Percentiles rank a stretch among this genome's conserved stretches.
Conservation (phyloP, 495 filamentous ascomycete species). For the Penicillium salamii region DNA sequence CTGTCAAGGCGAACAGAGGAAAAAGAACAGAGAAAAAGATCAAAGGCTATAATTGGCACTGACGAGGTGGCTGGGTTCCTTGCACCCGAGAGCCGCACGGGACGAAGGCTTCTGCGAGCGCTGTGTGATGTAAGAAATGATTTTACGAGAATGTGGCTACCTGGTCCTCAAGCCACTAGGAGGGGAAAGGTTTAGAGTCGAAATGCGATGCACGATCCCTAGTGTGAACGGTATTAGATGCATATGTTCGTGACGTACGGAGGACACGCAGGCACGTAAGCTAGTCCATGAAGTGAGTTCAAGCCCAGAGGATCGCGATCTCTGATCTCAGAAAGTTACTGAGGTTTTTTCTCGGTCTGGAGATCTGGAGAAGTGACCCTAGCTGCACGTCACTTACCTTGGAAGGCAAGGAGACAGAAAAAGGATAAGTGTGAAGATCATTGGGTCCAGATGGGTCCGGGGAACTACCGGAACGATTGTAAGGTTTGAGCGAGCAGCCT, state of each 20-base stretch:
- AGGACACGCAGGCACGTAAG: background rate
- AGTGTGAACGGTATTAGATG: background rate
- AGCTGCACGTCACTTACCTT: conserved; percentile 23
- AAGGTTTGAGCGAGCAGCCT: conserved; percentile 13
- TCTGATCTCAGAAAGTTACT: conserved; percentile 10
- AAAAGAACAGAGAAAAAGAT: no score
- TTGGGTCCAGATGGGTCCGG: conserved; percentile 14
- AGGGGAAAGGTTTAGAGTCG: background rate
- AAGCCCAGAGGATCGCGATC: conserved; percentile 8
- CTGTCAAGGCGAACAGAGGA: no score
- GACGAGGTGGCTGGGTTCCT: conserved; percentile 4
- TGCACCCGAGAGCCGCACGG: conserved; percentile 18
- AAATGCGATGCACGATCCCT: background rate
- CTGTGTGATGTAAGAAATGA: conserved; percentile 3
- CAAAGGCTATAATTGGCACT: background rate
- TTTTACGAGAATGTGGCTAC: background rate
- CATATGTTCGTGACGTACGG: background rate
- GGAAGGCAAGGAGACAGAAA: conserved; percentile 15
- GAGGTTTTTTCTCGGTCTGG: conserved; percentile 8
- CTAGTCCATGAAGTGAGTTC: conserved; percentile 1
- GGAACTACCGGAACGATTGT: conserved; percentile 17
- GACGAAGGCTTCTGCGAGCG: background rate
- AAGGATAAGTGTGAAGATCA: background rate
- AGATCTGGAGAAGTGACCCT: conserved; percentile 9
- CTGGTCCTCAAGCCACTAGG: background rate